Percentiles rank a stretch among this genome's conserved stretches.
These are phyloP conservation scores for Monosporascus sp. DNA, from an alignment of 2,329 filamentous ascomycete genomes.

Conservation along the genomic window DNA sequence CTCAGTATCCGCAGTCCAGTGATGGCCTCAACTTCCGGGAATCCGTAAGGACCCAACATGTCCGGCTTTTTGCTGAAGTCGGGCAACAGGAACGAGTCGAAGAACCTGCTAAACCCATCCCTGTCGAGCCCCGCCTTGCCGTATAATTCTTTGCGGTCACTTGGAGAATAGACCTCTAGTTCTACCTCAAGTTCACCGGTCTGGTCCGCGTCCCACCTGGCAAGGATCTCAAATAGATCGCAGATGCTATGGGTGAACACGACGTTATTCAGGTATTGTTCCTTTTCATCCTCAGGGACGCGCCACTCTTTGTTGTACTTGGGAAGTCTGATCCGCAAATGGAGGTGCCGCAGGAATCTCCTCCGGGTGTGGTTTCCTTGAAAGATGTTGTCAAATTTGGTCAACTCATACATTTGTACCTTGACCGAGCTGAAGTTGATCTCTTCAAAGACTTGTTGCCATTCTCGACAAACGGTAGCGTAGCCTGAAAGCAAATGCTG, in stretches of 20 bases:
- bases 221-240: conserved; percentile 19
- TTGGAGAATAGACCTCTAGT: conserved; percentile 18
- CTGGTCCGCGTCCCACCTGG: conserved; percentile 13
- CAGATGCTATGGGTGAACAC: conserved; percentile 19
- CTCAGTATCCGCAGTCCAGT: conserved; percentile 7
- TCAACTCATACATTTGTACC: conserved; percentile 12
- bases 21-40: conserved; percentile 7
- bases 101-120: conserved; percentile 20
- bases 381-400: conserved; percentile 16
- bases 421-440: conserved; percentile 18
- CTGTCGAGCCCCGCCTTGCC: conserved; percentile 16
- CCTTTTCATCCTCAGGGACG: conserved; percentile 16
- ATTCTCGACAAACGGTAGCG: conserved; percentile 22
- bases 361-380: conserved; percentile 10
- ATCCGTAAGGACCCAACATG: conserved; percentile 7
- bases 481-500: conserved; percentile 10
- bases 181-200: conserved; percentile 16
- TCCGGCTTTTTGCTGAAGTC: conserved; percentile 5
- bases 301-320: conserved; percentile 9
- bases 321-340: conserved; percentile 17
- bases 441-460: conserved; percentile 21
- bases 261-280: conserved; percentile 21
- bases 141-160: conserved; percentile 14
- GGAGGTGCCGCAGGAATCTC: conserved; percentile 14
- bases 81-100: conserved; percentile 19